Evolutionary conservation across 345 rosid species (phyloP), one percentile per base, ranked within the genome.

Genomic region (Melastoma malabathricum): DNA sequence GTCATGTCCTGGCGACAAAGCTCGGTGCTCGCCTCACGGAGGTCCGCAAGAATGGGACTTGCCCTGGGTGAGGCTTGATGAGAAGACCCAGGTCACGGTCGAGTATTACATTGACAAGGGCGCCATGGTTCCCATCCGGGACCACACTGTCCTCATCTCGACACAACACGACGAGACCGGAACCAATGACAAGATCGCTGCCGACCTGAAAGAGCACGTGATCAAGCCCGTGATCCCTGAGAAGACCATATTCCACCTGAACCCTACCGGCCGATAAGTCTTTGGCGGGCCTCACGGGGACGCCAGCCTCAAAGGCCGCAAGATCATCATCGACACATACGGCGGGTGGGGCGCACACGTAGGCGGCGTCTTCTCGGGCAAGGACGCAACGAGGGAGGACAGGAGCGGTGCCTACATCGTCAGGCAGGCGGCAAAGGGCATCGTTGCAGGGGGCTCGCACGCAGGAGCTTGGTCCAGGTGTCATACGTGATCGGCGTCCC

Each of bases 401-500:
- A 62, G 78, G 22, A 73, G 75, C 18, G 78, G 78, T 16, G 78
- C 75, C 46, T 69, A 69, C 64, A 62, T 69, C 15, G 75, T 73
- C 5, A 66, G 78, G 52, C 75, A 69, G 59, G 78, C 75, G 14
- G 75, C 72, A 1, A 73, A 73, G 64, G 63, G 72, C 54, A 58
- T 70, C 46, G 75, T 70, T 14, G 75, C 79, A 10, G 59, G 38
- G 44, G 75, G 68, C 70, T 74, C 19, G 79, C 79, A 20, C 53
- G 75, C 16, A 59, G 79, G 61, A 64, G 75, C 58, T 57, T 67
- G 20, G 75, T 67, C 23, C 73, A 74, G 66, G 75, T 74, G 15
- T 75, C 76, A 2, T 75, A 71, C 49, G 76, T 74, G n/a, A 75
- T 75, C 59, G 74, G 76, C 31, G 76, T 68, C 10, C 71, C 79